These are phyloP conservation scores for Apiospora kogelbergensis DNA, from an alignment of 2,329 filamentous ascomycete genomes.

Conservation along the genomic window DNA sequence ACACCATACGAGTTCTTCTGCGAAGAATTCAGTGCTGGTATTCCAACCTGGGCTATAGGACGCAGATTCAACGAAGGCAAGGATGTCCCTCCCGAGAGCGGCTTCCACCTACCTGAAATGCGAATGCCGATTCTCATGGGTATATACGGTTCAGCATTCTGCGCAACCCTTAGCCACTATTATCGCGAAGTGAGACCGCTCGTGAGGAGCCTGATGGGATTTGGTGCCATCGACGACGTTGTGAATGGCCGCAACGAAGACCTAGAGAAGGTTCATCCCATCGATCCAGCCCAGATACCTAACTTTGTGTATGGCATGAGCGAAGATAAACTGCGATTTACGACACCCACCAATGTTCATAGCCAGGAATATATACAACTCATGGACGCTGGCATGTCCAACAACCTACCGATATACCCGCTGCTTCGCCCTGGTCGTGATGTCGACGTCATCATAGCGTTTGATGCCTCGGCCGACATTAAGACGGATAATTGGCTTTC, in stretches of 20 bases:
- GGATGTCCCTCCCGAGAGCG: constrained; percentile 63
- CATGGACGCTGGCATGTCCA: constrained; percentile 99
- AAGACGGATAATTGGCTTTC: constrained; percentile 95
- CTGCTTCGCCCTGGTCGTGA: constrained; percentile 84
- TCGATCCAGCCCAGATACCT: constrained; percentile 86
- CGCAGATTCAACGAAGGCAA: constrained; percentile 74
- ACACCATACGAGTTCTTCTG: constrained; percentile 95
- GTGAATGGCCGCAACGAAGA: constrained; percentile 82
- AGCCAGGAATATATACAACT: constrained; percentile 70
- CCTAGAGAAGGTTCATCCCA: constrained; percentile 87
- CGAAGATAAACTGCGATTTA: constrained; percentile 68
- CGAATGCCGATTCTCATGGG: constrained; percentile 83
- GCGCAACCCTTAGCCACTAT: constrained; percentile 92
- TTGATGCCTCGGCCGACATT: constrained; percentile 92
- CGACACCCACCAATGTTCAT: constrained; percentile 77
- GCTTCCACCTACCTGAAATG: constrained; percentile 77
- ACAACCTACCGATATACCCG: constrained; percentile 95
- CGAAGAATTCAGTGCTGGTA: constrained; percentile 86
- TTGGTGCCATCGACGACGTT: constrained; percentile 75
- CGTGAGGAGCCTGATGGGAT: constrained; percentile 71
- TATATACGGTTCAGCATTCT: constrained; percentile 96
- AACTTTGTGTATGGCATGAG: constrained; percentile 83
- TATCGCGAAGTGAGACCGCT: constrained; percentile 91
- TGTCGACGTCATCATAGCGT: constrained; percentile 87
- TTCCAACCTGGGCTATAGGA: constrained; percentile 92